A percentile compares a stretch with the other conserved stretches of the same genome.
These are phyloP conservation scores for Bipolaris zeicola DNA, from an alignment of 2,329 filamentous ascomycete species.

Conservation along the genomic window DNA sequence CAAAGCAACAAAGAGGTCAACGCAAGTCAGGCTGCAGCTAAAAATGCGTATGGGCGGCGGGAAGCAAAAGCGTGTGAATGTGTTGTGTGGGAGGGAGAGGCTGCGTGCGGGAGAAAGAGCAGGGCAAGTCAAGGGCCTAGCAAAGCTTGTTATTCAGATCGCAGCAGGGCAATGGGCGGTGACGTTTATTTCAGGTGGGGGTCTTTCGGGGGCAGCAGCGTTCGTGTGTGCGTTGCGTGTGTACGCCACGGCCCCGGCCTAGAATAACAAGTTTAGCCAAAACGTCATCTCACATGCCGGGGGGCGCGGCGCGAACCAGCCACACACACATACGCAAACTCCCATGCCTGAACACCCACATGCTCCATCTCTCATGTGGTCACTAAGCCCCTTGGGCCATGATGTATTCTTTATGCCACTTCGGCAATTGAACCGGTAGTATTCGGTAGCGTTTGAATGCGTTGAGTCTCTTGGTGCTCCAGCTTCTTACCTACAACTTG, in stretches of 20 bases:
- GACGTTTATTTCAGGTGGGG: constrained; percentile 10
- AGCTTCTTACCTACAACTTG: background rate
- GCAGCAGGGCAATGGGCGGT: constrained; percentile 6
- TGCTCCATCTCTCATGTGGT: background rate
- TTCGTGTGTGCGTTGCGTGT: background rate
- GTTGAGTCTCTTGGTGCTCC: background rate
- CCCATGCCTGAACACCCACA: background rate
- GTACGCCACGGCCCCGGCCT: background rate
- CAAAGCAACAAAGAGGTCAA: background rate
- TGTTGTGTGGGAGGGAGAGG: background rate
- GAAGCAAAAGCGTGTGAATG: background rate
- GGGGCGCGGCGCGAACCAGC: background rate
- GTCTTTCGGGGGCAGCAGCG: background rate
- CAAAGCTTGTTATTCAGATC: constrained; percentile 22
- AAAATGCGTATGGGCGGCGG: background rate
- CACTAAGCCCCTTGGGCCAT: background rate
- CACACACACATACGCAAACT: constrained; percentile 1
- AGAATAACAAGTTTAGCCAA: constrained; percentile 16
- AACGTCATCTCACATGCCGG: constrained; percentile 15
- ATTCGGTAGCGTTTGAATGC: background rate
- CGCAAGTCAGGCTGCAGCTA: background rate
- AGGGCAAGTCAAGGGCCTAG: constrained; percentile 8
- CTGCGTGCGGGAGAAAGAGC: background rate
- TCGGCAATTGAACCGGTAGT: background rate
- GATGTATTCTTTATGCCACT: background rate